Evolutionary conservation across 495 filamentous ascomycete genomes (phyloP).

Genomic region (Neurospora sp.): DNA sequence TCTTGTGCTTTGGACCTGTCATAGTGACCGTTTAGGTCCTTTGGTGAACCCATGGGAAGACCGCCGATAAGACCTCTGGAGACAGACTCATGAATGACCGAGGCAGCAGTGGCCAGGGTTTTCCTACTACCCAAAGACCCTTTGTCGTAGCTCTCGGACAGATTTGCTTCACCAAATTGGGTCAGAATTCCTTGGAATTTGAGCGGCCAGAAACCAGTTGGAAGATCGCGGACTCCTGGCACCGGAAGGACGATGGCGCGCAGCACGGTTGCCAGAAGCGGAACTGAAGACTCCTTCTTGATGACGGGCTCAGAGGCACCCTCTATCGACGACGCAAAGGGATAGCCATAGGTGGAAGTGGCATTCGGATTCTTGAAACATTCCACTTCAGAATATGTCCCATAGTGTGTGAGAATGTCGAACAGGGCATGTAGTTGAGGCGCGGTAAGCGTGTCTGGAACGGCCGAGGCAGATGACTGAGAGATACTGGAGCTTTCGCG

Average conservation of each 20-base stretch:
- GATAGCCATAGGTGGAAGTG: slow-evolving; percentile 49
- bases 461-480: not conserved
- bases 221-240: slow-evolving; percentile 48
- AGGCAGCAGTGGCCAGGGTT: slow-evolving; percentile 53
- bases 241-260: slow-evolving; percentile 44
- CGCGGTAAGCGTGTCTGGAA: slow-evolving; percentile 26
- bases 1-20: slow-evolving; percentile 44
- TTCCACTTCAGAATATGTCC: slow-evolving; percentile 53
- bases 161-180: slow-evolving; percentile 45
- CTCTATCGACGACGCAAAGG: slow-evolving; percentile 28
- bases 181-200: slow-evolving; percentile 36
- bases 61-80: slow-evolving; percentile 47
- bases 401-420: slow-evolving; percentile 55
- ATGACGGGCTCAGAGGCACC: not conserved
- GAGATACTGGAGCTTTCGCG: not conserved
- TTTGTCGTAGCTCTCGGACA: slow-evolving; percentile 63
- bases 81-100: slow-evolving; percentile 49
- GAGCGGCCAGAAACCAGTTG: slow-evolving; percentile 46
- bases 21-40: slow-evolving; percentile 34
- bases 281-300: slow-evolving; percentile 33
- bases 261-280: slow-evolving; percentile 49
- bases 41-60: slow-evolving; percentile 23
- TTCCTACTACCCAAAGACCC: slow-evolving; percentile 53
- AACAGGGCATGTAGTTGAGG: slow-evolving; percentile 49
- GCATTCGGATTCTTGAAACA: slow-evolving; percentile 45